phyloP scores from a whole-genome alignment of 768 basidiomycete species.

The Rhodocollybia butyracea region DNA sequence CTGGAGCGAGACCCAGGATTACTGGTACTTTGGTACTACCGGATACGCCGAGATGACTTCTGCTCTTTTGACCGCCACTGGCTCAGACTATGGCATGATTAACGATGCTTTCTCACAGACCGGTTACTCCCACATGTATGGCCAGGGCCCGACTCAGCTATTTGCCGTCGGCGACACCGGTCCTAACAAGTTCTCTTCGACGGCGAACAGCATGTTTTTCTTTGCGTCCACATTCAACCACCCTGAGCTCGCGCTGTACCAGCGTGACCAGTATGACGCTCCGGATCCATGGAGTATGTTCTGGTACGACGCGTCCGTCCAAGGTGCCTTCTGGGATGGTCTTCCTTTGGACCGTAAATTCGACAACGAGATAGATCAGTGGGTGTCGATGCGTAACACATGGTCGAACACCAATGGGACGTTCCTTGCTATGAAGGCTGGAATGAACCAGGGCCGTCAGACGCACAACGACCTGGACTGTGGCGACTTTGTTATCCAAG shows the following conservation, averaged over 20 bases:
- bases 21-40: slow-evolving; percentile 94
- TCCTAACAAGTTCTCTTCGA: slow-evolving; percentile 93
- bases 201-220: slow-evolving; percentile 84
- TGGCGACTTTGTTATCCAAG: slow-evolving; percentile 95
- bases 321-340: slow-evolving; percentile 92
- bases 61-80: slow-evolving; percentile 80
- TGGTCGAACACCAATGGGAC: slow-evolving; percentile 88
- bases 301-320: slow-evolving; percentile 86
- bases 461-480: slow-evolving; percentile 94
- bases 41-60: slow-evolving; percentile 88
- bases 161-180: slow-evolving; percentile 86
- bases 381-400: slow-evolving; percentile 88
- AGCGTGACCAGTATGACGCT: slow-evolving; percentile 84
- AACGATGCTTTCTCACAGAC: slow-evolving; percentile 61
- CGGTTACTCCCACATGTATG: slow-evolving; percentile 88
- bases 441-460: slow-evolving; percentile 77
- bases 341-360: slow-evolving; percentile 83
- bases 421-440: slow-evolving; percentile 88
- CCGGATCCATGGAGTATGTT: slow-evolving; percentile 84
- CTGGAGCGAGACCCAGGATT: slow-evolving; percentile 93
- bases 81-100: slow-evolving; percentile 75
- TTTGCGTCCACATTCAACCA: slow-evolving; percentile 67
- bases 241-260: slow-evolving; percentile 80
- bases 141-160: slow-evolving; percentile 76
- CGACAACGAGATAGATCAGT: slow-evolving; percentile 65